These are phyloP conservation scores for Rhizopus stolonifer DNA, from an alignment of 371 early-diverging fungal species.

Conservation along the genomic window DNA sequence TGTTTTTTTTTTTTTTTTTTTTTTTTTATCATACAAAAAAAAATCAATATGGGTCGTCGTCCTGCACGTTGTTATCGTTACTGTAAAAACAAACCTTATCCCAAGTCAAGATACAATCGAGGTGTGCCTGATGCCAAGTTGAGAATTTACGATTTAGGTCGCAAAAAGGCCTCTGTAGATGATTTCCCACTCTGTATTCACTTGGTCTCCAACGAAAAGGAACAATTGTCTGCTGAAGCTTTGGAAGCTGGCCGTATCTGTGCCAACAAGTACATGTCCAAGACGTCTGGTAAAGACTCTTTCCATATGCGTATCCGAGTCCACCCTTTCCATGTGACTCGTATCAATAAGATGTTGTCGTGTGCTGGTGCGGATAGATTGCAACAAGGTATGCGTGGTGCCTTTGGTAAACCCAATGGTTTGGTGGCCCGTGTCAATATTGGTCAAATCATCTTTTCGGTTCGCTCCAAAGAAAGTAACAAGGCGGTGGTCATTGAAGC, in stretches of 20 bases:
- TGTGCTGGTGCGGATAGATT: conserved; percentile 99
- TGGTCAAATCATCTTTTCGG: conserved; percentile 97
- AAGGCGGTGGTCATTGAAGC: conserved; percentile 96
- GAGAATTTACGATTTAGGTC: conserved; percentile 98
- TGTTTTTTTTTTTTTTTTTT: neutral
- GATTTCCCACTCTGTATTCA: conserved; percentile 98
- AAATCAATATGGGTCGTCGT: conserved; percentile 93
- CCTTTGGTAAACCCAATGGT: conserved; percentile 99
- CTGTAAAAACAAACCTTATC: conserved; percentile 99
- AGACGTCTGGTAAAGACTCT: conserved; percentile 98
- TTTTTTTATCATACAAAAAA: conserved; percentile 49
- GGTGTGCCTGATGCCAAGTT: conserved; percentile 99
- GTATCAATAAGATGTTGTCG: conserved; percentile 99
- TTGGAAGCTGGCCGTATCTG: conserved; percentile 99
- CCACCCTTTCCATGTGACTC: conserved; percentile 99
- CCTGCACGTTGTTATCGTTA: conserved; percentile 99
- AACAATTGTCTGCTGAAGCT: conserved; percentile 99
- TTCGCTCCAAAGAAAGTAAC: conserved; percentile 97
- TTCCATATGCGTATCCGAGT: conserved; percentile 99
- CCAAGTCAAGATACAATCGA: conserved; percentile 99
- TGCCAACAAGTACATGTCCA: conserved; percentile 99
- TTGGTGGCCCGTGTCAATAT: conserved; percentile 99
- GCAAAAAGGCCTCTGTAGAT: conserved; percentile 98
- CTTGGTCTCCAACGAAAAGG: conserved; percentile 97
- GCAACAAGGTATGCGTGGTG: conserved; percentile 99